Percentiles rank a stretch among this genome's conserved stretches.
phyloP scores from a whole-genome alignment of 345 rosid genomes.

The Excoecaria cochinchinensis region DNA sequence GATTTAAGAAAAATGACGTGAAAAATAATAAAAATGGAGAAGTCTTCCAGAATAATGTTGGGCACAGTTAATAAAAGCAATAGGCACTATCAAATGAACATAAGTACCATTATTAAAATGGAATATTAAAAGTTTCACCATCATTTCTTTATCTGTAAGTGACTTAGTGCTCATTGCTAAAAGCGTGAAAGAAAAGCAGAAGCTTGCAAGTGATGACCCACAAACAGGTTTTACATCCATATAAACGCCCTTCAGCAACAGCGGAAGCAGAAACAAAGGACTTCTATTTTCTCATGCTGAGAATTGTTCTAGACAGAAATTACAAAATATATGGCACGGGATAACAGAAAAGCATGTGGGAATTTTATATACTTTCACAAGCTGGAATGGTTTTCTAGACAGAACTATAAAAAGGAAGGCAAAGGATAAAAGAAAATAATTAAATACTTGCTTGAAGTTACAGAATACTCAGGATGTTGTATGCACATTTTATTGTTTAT shows the following conservation, averaged over 20 bases:
- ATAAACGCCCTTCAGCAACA: too few species aligned
- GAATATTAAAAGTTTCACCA: neutral
- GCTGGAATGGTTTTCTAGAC: too few species aligned
- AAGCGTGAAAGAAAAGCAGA: neutral
- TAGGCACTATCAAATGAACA: neutral
- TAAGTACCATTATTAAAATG: neutral
- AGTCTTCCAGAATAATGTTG: constrained; percentile 1
- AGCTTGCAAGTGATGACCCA: neutral
- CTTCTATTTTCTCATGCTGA: too few species aligned
- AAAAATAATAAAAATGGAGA: constrained; percentile 17
- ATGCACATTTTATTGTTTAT: too few species aligned
- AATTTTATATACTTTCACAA: too few species aligned
- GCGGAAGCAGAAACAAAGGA: too few species aligned
- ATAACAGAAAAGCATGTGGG: too few species aligned
- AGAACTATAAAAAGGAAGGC: too few species aligned
- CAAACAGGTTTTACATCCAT: neutral
- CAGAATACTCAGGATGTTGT: neutral
- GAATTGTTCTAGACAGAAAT: too few species aligned
- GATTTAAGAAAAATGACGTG: constrained; percentile 13
- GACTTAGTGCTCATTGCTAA: neutral
- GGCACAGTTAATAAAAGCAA: neutral
- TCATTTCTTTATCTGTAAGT: neutral
- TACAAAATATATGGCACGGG: too few species aligned
- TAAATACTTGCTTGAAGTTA: neutral
- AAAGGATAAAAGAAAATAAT: too few species aligned